Conservation (phyloP, 495 filamentous ascomycete species). For the Elaphomyces granulatus region DNA sequence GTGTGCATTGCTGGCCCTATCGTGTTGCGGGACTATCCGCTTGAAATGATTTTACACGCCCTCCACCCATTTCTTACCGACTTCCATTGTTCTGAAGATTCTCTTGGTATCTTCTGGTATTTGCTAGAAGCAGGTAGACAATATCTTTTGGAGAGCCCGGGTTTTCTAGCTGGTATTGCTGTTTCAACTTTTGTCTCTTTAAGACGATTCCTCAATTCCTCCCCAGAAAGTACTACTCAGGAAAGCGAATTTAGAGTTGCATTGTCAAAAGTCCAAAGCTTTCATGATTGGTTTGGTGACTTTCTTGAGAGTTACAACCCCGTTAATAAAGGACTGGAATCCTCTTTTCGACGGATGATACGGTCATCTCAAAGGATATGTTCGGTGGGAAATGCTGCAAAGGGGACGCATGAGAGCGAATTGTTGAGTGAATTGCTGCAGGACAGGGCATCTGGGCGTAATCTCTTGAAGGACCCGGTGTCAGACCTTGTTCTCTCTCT, state of each 20-base stretch:
- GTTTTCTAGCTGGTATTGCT: constrained; percentile 65
- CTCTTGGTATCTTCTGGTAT: constrained; percentile 76
- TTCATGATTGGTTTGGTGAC: constrained; percentile 55
- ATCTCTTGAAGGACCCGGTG: constrained; percentile 52
- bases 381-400: constrained; percentile 42
- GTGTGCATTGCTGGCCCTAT: constrained; percentile 59
- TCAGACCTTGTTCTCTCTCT: constrained; percentile 57
- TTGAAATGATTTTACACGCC: constrained; percentile 84
- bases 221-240: constrained; percentile 56
- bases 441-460: constrained; percentile 45
- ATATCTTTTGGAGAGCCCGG: constrained; percentile 48
- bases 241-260: constrained; percentile 60
- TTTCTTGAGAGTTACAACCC: constrained; percentile 45
- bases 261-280: constrained; percentile 47
- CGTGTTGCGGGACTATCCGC: constrained; percentile 60
- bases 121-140: constrained; percentile 52
- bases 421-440: constrained; percentile 60
- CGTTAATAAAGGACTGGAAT: constrained; percentile 28
- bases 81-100: constrained; percentile 79
- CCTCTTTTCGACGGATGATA: constrained; percentile 50
- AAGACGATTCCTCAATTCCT: constrained; percentile 51
- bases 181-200: constrained; percentile 63
- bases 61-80: constrained; percentile 68
- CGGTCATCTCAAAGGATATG: constrained; percentile 45
- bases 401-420: constrained; percentile 50